Conservation (phyloP, 208 protist species). For the Herpetomonas tarakana region DNA sequence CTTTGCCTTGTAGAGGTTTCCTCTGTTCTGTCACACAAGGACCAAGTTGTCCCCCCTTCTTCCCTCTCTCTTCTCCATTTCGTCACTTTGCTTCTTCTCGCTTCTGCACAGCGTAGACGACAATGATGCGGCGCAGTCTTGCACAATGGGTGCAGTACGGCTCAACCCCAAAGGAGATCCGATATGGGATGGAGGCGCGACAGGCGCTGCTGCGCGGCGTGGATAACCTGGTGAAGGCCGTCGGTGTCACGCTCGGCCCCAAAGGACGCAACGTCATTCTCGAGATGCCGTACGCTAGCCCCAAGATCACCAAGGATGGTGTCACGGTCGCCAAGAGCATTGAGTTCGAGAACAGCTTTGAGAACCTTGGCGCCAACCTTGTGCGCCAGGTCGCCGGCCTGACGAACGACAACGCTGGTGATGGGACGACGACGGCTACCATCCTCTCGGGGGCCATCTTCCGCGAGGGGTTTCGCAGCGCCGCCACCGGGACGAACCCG, state of each 20-base stretch:
- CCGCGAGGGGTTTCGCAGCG: constrained; percentile 96
- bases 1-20: no score
- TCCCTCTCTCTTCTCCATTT: background rate
- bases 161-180: constrained; percentile 95
- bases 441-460: constrained; percentile 98
- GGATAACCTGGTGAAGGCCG: constrained; percentile 96
- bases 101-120: no score
- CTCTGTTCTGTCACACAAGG: no score
- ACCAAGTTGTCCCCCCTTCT: constrained; percentile 4
- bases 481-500: constrained; percentile 99
- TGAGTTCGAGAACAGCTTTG: constrained; percentile 97
- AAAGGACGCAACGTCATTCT: constrained; percentile 99
- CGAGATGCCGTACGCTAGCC: constrained; percentile 97
- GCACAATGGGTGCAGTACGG: constrained; percentile 64
- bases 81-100: no score
- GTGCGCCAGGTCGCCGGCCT: constrained; percentile 95
- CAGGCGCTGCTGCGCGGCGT: constrained; percentile 93
- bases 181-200: constrained; percentile 94
- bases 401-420: constrained; percentile 98
- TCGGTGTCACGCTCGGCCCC: constrained; percentile 98
- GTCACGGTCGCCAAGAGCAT: constrained; percentile 99
- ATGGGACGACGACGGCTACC: constrained; percentile 99
- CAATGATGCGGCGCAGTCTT: constrained; percentile 41
- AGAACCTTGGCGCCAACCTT: constrained; percentile 98
- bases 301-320: constrained; percentile 99